A percentile compares a stretch with the other conserved stretches of the same genome.
Evolutionary conservation across 1,284 basidiomycete genomes (phyloP).

Genomic region (Marasmius sp.): DNA sequence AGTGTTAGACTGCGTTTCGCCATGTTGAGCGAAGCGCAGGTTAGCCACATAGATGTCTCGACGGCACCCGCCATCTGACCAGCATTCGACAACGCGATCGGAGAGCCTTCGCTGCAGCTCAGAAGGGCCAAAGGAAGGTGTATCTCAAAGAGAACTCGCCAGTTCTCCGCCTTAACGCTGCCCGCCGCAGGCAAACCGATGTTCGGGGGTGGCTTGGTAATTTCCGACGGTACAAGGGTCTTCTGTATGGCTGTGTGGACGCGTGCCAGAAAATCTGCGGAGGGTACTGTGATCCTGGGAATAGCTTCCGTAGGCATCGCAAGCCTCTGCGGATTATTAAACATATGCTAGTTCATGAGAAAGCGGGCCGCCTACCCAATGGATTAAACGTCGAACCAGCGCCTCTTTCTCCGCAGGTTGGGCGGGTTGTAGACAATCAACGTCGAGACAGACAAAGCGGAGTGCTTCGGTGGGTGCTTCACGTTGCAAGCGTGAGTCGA

Average conservation of each 20-base stretch:
- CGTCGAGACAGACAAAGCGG: conserved; percentile 5
- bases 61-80: conserved; percentile 1
- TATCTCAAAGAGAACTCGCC: conserved; percentile 2
- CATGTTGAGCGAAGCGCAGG: conserved; percentile 4
- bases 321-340: not conserved
- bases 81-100: not conserved
- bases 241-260: not conserved
- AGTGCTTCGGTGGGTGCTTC: not conserved
- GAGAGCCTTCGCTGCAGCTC: conserved; percentile 1
- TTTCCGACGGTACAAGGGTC: not conserved
- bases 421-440: conserved; percentile 4
- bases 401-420: not conserved
- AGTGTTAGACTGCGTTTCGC: not conserved
- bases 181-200: not conserved
- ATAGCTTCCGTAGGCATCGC: not conserved
- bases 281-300: not conserved
- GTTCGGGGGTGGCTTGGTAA: conserved; percentile 5
- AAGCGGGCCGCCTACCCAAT: conserved; percentile 1
- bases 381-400: not conserved
- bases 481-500: not conserved
- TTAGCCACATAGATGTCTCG: conserved; percentile 2
- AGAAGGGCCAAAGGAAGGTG: conserved; percentile 9
- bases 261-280: not conserved
- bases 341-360: not conserved
- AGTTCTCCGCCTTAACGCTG: conserved; percentile 8